Evolutionary conservation across 306 rosid genomes (phyloP).

Genomic region (Fragaria vesca): DNA sequence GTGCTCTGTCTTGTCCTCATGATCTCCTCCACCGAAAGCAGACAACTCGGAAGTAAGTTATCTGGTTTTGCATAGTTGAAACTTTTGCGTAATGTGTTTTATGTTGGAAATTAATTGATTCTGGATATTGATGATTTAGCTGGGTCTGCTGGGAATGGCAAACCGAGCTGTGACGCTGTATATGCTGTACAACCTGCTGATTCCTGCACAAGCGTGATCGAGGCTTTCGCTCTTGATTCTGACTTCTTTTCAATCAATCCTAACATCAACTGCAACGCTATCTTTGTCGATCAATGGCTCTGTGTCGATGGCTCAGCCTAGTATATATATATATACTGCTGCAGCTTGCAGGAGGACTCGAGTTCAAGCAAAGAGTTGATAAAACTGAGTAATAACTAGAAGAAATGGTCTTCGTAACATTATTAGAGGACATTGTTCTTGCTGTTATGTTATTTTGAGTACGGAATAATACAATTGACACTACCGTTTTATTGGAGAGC

Average conservation of each 20-base stretch:
- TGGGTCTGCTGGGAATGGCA: neutral
- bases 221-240: neutral
- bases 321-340: neutral
- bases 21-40: conserved; percentile 6
- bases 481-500: neutral
- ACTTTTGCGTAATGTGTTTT: neutral
- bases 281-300: conserved; percentile 23
- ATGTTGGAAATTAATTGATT: neutral
- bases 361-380: neutral
- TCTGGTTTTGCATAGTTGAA: neutral
- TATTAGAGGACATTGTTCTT: neutral
- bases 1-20: conserved; percentile 4
- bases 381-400: neutral
- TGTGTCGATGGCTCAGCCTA: conserved; percentile 11
- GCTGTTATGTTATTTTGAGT: neutral
- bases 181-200: conserved; percentile 16
- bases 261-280: conserved; percentile 8
- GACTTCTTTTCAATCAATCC: conserved; percentile 12
- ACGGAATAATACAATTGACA: neutral
- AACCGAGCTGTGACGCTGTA: neutral
- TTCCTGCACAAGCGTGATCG: neutral
- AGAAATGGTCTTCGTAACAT: neutral
- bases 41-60: neutral
- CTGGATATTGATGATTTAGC: neutral
- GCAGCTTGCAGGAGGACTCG: neutral